Conservation (phyloP, 495 filamentous ascomycete genomes). For the Aspergillus nanangensis region DNA sequence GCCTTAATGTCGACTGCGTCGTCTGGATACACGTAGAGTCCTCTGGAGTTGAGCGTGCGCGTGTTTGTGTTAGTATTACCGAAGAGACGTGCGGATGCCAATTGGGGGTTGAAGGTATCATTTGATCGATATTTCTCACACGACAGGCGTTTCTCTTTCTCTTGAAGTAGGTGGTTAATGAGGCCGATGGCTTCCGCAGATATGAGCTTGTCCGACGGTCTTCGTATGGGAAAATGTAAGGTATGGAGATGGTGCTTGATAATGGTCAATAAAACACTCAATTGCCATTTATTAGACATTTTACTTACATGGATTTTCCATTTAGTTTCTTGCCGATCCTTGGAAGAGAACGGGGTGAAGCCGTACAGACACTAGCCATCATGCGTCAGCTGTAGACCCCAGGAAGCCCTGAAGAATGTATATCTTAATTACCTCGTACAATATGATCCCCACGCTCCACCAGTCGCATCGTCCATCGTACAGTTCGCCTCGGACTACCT, state of each 20-base stretch:
- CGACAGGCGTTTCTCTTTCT: constrained; percentile 71
- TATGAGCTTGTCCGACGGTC: constrained; percentile 42
- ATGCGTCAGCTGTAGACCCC: too few relatives aligned
- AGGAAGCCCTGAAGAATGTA: too few relatives aligned
- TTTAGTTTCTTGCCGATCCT: constrained; percentile 78
- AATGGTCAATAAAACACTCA: constrained; percentile 10
- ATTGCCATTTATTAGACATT: background rate
- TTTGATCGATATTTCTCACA: constrained; percentile 64
- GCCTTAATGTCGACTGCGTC: constrained; percentile 76
- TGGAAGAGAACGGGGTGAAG: constrained; percentile 80
- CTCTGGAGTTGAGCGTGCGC: constrained; percentile 30
- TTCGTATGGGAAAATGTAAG: constrained; percentile 60
- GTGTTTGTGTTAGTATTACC: constrained; percentile 32
- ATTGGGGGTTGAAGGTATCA: constrained; percentile 41
- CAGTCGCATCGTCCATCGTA: constrained; percentile 94
- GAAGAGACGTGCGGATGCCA: constrained; percentile 27
- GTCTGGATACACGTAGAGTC: constrained; percentile 67
- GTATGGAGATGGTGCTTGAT: constrained; percentile 45
- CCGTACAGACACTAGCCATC: constrained; percentile 74
- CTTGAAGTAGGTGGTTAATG: constrained; percentile 69
- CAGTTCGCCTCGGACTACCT: constrained; percentile 74
- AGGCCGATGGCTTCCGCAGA: constrained; percentile 67
- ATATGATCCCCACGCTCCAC: constrained; percentile 92
- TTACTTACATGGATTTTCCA: constrained; percentile 66
- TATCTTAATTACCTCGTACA: constrained; percentile 80